phyloP scores from a whole-genome alignment of 208 protist genomes.

The Acanthamoeba divionensis region DNA sequence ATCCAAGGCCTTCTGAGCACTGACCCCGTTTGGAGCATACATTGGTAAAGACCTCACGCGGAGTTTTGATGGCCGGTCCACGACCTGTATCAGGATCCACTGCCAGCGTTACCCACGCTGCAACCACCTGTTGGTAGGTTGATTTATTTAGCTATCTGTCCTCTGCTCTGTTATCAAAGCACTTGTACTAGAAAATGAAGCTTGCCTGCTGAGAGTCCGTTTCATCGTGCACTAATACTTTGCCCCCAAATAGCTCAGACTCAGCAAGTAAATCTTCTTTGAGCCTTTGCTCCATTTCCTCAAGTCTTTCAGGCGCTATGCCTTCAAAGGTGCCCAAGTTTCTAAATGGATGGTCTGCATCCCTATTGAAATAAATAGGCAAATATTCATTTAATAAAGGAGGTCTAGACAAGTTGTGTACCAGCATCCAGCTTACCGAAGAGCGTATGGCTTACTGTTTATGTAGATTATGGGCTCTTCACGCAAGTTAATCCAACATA shows the following conservation, averaged over 20 bases:
- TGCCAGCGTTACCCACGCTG: neutral
- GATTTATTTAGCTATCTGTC: neutral
- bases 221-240: constrained; percentile 55
- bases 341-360: constrained; percentile 33
- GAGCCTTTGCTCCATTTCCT: constrained; percentile 56
- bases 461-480: constrained; percentile 71
- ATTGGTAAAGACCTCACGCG: neutral
- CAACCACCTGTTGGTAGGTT: neutral
- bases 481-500: constrained; percentile 67
- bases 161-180: neutral
- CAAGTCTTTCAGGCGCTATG: constrained; percentile 1
- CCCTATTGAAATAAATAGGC: neutral
- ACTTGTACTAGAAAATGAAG: neutral
- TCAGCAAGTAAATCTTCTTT: constrained; percentile 49
- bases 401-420: neutral
- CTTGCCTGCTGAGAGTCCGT: constrained; percentile 32
- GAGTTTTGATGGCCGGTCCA: constrained; percentile 15
- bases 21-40: neutral
- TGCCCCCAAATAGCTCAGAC: constrained; percentile 21
- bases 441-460: constrained; percentile 55
- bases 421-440: constrained; percentile 50
- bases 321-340: constrained; percentile 25
- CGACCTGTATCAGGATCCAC: neutral
- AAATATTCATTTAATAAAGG: neutral
- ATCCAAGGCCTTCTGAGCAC: neutral